Evolutionary conservation across 1,284 basidiomycete species (phyloP).

Genomic region (Ganoderma boninense): DNA sequence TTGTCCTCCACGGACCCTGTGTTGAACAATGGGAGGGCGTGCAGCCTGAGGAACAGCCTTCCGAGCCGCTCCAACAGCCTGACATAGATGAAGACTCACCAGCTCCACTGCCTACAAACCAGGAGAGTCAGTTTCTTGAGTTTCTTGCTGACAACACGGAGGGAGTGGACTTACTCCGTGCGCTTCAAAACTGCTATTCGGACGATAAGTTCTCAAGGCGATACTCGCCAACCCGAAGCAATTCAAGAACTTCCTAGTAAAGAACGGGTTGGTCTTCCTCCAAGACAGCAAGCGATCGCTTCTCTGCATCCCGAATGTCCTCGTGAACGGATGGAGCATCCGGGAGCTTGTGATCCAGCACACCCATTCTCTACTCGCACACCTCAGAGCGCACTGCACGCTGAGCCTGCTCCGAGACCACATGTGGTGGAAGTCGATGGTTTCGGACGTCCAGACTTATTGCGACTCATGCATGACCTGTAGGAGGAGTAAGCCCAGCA

Average conservation of each 20-base stretch:
- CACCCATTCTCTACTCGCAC: conserved; percentile 39
- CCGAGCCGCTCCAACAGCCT: not conserved
- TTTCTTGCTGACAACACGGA: conserved; percentile 8
- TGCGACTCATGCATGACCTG: conserved; percentile 39
- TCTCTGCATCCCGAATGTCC: conserved; percentile 37
- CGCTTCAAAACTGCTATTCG: conserved; percentile 7
- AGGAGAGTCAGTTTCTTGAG: conserved; percentile 6
- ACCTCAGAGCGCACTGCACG: conserved; percentile 37
- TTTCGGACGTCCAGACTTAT: conserved; percentile 31
- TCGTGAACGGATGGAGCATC: conserved; percentile 26
- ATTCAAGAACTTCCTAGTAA: conserved; percentile 30
- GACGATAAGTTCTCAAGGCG: conserved; percentile 20
- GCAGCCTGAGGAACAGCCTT: not conserved
- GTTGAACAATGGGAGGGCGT: not conserved
- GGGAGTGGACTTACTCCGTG: not conserved
- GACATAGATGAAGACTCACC: not conserved
- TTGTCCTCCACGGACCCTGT: conserved; percentile 16
- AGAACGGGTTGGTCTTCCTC: conserved; percentile 29
- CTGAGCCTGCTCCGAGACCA: conserved; percentile 34
- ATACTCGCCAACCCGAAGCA: conserved; percentile 1
- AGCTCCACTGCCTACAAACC: not conserved
- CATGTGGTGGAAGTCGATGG: conserved; percentile 42
- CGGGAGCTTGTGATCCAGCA: conserved; percentile 39
- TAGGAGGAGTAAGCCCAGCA: conserved; percentile 19
- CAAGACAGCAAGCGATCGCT: conserved; percentile 6